A percentile compares a stretch with the other conserved stretches of the same genome.
Conservation (phyloP, 2,329 filamentous ascomycete species). For the Alternaria sp. region DNA sequence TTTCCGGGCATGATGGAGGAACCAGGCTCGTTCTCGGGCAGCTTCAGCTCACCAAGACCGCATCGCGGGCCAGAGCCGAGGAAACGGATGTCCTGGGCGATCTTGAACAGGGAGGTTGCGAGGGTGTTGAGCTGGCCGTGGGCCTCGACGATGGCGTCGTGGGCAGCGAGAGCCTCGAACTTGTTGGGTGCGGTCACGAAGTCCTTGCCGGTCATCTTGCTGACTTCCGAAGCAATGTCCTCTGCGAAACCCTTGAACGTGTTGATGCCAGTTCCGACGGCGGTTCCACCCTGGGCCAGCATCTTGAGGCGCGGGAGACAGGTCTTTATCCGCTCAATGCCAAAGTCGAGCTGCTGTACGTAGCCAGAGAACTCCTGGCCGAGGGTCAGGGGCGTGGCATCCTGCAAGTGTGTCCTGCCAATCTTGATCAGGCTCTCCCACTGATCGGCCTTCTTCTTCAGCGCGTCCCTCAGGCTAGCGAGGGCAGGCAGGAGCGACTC, state of each 20-base stretch:
- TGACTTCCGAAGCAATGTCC: slow-evolving; percentile 87
- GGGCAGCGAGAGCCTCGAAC: slow-evolving; percentile 94
- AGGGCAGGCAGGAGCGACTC: slow-evolving; percentile 82
- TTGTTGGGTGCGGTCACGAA: slow-evolving; percentile 99
- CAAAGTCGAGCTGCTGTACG: slow-evolving; percentile 89
- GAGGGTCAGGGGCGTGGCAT: slow-evolving; percentile 92
- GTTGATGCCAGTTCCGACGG: slow-evolving; percentile 96
- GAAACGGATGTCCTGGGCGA: slow-evolving; percentile 97
- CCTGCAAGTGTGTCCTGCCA: slow-evolving; percentile 94
- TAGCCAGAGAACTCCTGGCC: slow-evolving; percentile 99
- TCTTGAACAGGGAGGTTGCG: slow-evolving; percentile 91
- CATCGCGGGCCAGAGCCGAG: slow-evolving; percentile 95
- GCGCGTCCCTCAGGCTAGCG: slow-evolving; percentile 78
- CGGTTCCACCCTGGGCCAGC: slow-evolving; percentile 93
- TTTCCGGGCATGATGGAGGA: slow-evolving; percentile 99
- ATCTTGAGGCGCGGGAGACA: slow-evolving; percentile 83
- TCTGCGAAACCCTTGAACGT: slow-evolving; percentile 96
- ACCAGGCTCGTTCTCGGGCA: slow-evolving; percentile 97
- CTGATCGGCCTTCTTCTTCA: slow-evolving; percentile 86
- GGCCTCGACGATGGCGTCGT: slow-evolving; percentile 94
- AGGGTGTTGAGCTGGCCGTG: slow-evolving; percentile 93
- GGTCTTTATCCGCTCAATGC: slow-evolving; percentile 84
- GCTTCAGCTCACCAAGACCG: slow-evolving; percentile 88
- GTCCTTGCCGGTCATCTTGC: slow-evolving; percentile 87
- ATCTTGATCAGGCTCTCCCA: slow-evolving; percentile 99